Base-by-base conservation (phyloP, 2,329 filamentous ascomycete genomes). In the Monosporascus sp. region DNA sequence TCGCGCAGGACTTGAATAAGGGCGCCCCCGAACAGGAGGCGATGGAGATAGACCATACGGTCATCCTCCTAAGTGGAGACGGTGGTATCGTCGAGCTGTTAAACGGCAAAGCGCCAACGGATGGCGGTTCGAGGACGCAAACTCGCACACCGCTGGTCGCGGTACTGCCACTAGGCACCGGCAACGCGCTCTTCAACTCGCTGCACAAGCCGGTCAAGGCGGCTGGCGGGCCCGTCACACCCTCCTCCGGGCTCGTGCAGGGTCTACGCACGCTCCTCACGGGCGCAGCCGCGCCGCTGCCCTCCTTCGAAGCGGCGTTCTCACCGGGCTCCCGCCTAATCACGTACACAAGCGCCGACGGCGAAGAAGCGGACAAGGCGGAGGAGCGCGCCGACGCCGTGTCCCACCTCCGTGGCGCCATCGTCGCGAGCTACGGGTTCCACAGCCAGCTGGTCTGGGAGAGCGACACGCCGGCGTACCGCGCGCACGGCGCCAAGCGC, bases 371-470 rank as follows among this genome's bases (percentile, higher is more conserved):
- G 3, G 49, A 60, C 3, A 52, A 59, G 7, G 49, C 65, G 7
- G 55, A 61, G 3, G 68, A 69, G 48, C 52, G 69, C n/a, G 61
- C 69, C 35, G 63, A 69, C 9, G 53, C 59, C 1, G 69, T 77
- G 5, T 63, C 67, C 0, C 67, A 70, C 46, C 74, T 87, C 24
- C 81, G 88, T 63, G 92, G 91, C 26, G 88, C 87, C 24, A 90
- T 97, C 22, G 92, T 97, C 2, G 87, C 86, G 45, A 94, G 88
- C 68, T 96, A 95, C 80, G 93, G 89, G 20, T 84, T 97, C 64
- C 93, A 97, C 65, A 89, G 92, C 31, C 85, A 87, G 43, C 79
- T 97, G 3, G 91, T 97, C 22, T 91, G 89, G 62, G 91, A 97
- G 73, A 94, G 89, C 69, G 93, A 97, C 69, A 95, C 92, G 0